Evolutionary conservation across 208 protist species (phyloP), one percentile per base, ranked within the genome.

Genomic region (Trypanosoma cruzi): DNA sequence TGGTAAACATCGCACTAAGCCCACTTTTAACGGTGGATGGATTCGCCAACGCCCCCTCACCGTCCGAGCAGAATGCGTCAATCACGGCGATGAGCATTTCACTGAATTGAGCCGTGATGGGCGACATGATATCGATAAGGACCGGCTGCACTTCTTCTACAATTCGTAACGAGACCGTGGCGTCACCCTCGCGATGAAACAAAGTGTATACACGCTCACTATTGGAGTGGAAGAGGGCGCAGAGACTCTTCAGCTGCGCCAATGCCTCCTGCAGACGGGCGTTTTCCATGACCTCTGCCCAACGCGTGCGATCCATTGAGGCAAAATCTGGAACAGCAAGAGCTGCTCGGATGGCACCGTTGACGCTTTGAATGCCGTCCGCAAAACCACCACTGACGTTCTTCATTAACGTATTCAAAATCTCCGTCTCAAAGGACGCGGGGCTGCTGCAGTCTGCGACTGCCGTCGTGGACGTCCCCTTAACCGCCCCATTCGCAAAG

Each of bases 161-260:
- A 29, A 90, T 83, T 24, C 79, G 82, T 32, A 75, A 53, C 13
- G 85, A 62, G 1, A 86, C 75, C 18, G 60, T 53, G 7, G 26
- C 55, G 29, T 71, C 56, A 71, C 37, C 75, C 46, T 53, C 67
- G 52, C 31, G 53, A 18, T 79, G 71, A 31, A 87, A 73, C 26
- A 84, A 55, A 46, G 55, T 60, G 64, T 80, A 76, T 10, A 87
- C 69, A 36, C 75, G 64, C 46, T 86, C 68, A 53, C 71, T 78
- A 52, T 80, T 80, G 44, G 85, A 77, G 28, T 80, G 71, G 40
- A 96, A 82, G 61, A 96, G 67, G 22, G 90, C 87, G 48, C 87
- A 93, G 20, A 79, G 68, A 66, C 86, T 90, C 68, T 96, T 96
- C 32, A 94, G 75, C 75, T 91, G 81, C 24, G 84, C 90, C 26